These are phyloP conservation scores for Butyriboletus loyo DNA, from an alignment of 768 basidiomycete genomes.

Conservation along the genomic window DNA sequence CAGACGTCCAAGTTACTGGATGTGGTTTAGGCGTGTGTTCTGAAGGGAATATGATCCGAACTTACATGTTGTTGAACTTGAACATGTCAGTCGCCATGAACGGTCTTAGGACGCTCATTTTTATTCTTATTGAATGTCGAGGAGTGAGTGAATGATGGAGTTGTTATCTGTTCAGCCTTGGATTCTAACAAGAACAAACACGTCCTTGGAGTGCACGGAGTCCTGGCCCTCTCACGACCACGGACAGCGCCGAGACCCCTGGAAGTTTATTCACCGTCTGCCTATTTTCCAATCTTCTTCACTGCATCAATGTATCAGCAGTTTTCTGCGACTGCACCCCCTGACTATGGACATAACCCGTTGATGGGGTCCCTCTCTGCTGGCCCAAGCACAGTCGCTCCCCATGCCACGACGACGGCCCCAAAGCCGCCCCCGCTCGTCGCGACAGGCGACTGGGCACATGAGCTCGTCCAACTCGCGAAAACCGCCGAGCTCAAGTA, in stretches of 20 bases:
- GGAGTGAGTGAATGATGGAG: background rate
- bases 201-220: conserved; percentile 24
- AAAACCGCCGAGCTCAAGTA: conserved; percentile 89
- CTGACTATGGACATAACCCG: conserved; percentile 33
- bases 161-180: background rate
- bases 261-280: conserved; percentile 23
- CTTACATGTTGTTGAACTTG: conserved; percentile 88
- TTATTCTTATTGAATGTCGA: conserved; percentile 4
- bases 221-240: conserved; percentile 12
- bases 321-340: conserved; percentile 32
- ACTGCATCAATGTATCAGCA: conserved; percentile 34
- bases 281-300: conserved; percentile 23
- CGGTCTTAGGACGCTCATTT: conserved; percentile 85
- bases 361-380: conserved; percentile 32
- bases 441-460: conserved; percentile 84
- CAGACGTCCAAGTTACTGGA: conserved; percentile 88
- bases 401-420: conserved; percentile 29
- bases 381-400: conserved; percentile 33
- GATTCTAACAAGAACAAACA: conserved; percentile 34
- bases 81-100: conserved; percentile 90
- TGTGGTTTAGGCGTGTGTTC: conserved; percentile 5
- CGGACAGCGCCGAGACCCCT: conserved; percentile 23
- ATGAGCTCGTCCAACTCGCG: conserved; percentile 79
- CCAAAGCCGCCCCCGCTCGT: conserved; percentile 51
- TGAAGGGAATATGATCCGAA: background rate